Base-by-base conservation (phyloP, 2,329 filamentous ascomycete genomes). In the Cytospora paraplurivora region DNA sequence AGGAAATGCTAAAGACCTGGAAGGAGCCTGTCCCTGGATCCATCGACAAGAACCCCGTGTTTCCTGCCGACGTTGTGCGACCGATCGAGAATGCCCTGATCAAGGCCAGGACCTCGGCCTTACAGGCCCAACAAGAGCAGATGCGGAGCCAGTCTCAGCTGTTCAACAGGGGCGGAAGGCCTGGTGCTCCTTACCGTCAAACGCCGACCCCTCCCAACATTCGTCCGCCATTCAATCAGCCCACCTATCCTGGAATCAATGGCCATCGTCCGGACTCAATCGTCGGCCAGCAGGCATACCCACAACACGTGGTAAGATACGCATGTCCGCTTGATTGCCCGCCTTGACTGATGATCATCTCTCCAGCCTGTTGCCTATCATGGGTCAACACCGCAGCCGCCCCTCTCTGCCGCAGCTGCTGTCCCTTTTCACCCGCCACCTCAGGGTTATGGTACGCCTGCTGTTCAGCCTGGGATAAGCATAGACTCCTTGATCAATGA, bases 1-100 rank as follows among this genome's bases (percentile, higher is more conserved):
- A 98, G 74, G 93, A 96, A 76, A 94, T 99, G 89, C 82, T 99
- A 70, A 93, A 91, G 76, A 99, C 95, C 0, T 99, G 95, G 95
- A 98, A 97, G 77, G 92, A 97, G 72, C 92, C 95, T 2, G 93
- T 98, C 15, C 93, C 94, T 1, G 95, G 94, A 56, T 97, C 95
- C 15, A 87, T 96, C 74, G 94, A 97, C 71, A 89, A 89, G n/a
- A 87, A 92, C 67, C 93, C 95, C 8, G 94, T 99, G 58, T 99
- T 99, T 73, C 86, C 92, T 34, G 84, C 87, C 47, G 93, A 98
- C 63, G 86, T 93, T 64, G 96, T 94, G 51, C 86, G 90, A 59
- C 91, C 92, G 51, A 98, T 99, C 69, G 95, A 99, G 76, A 96
- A 92, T 76, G 93, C 94, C 57, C 82, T 99, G 65, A 92, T 95